Percentiles rank a stretch among this genome's conserved stretches.
Evolutionary conservation across 73 alveolate genomes (phyloP).

Genomic region (Blepharisma stoltei): DNA sequence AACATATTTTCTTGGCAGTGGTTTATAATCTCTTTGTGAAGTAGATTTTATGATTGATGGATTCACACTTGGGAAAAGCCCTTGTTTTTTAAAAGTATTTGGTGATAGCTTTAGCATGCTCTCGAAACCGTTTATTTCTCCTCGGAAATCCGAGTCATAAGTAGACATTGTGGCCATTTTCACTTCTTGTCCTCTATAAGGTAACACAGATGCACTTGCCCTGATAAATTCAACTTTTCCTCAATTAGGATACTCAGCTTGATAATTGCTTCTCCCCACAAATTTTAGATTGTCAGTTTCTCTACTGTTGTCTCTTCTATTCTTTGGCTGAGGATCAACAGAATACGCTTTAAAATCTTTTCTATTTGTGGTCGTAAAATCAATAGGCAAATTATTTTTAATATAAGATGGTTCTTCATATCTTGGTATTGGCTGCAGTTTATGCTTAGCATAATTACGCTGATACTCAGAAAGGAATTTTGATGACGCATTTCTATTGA

Average conservation of each 20-base stretch:
- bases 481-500: background rate
- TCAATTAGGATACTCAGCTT: slow-evolving; percentile 15
- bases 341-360: background rate
- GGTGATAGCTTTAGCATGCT: too few species aligned
- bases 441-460: background rate
- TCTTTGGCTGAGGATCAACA: background rate
- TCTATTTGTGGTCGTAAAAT: background rate
- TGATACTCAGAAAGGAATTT: background rate
- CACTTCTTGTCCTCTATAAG: slow-evolving; percentile 17
- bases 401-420: too few species aligned
- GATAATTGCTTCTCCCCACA: background rate
- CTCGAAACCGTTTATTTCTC: too few species aligned
- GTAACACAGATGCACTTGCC: background rate
- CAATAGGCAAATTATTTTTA: background rate
- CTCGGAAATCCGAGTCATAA: background rate
- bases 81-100: too few species aligned
- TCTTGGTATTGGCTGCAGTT: too few species aligned
- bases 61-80: too few species aligned
- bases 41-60: too few species aligned
- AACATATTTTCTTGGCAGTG: too few species aligned
- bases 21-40: too few species aligned
- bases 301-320: background rate
- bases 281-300: background rate
- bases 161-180: slow-evolving; percentile 7
- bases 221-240: slow-evolving; percentile 13